phyloP scores from a whole-genome alignment of 2,329 filamentous ascomycete species.

The Ophiostoma australiae region DNA sequence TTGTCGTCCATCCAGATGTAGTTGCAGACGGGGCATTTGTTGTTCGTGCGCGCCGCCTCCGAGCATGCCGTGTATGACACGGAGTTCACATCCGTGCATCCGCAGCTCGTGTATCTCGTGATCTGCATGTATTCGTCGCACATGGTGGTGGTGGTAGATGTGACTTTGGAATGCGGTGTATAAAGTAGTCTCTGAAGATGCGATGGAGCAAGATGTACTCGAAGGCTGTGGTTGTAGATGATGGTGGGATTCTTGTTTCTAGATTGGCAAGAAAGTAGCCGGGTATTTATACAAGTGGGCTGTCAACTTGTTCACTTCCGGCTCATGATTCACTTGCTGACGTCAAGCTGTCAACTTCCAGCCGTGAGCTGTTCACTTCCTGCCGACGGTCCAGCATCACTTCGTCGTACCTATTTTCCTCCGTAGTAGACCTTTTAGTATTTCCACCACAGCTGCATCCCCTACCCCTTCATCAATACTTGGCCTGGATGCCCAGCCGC shows the following conservation, averaged over 20 bases:
- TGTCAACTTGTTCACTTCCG: background rate
- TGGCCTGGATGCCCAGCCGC: conserved; percentile 15
- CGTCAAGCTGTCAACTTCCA: background rate
- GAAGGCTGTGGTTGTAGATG: too few relatives aligned
- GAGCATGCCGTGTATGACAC: background rate
- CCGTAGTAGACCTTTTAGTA: too few relatives aligned
- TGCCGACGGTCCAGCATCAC: too few relatives aligned
- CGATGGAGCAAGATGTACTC: too few relatives aligned
- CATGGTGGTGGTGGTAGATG: background rate
- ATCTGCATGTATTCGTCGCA: background rate
- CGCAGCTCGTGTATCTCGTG: background rate
- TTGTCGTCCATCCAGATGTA: background rate
- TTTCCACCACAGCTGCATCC: background rate
- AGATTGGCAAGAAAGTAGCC: background rate
- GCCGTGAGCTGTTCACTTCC: background rate
- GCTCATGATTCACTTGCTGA: too few relatives aligned
- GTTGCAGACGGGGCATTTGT: background rate
- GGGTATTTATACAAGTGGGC: background rate
- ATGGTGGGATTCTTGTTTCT: too few relatives aligned
- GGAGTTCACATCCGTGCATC: background rate
- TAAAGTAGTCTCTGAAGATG: too few relatives aligned
- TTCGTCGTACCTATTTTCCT: too few relatives aligned
- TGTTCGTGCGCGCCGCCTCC: background rate
- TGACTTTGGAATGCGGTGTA: too few relatives aligned
- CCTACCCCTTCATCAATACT: background rate